Base-by-base conservation (phyloP, 2,329 filamentous ascomycete species). In the Apiospora pterosperma region DNA sequence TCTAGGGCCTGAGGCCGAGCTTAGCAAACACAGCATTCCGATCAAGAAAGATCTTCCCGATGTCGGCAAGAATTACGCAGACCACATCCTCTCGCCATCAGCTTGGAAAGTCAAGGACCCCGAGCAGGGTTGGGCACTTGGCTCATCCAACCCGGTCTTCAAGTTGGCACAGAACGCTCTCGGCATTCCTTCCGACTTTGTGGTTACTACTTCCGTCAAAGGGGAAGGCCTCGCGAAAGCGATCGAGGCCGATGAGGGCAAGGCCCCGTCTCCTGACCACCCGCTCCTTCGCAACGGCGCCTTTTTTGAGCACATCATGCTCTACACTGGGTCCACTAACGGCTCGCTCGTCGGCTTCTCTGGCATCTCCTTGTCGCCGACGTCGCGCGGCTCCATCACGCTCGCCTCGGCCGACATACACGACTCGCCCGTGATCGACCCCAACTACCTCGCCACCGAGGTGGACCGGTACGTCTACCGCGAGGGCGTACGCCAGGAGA, bases 141-240 rank as follows among this genome's bases (percentile, higher is more conserved):
- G 76, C 4, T 76, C 78, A 0, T 39, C 69, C 1, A 79, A 78
- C 41, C 72, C 77, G 3, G 62, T 76, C 10, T 80, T 79, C 64
- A 69, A 65, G 1, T 67, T 76, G 60, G 75, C 76, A 0, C 75
- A 79, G 23, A 81, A 79, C 65, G 62, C 68, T 1, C 65, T 75
- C 48, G 79, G 78, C 0, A 66, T 72, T 4, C 78, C 78, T 0
- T 63, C 72, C 55, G 78, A 81, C 67, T 81, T 78, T 68, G 70
- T 78, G 14, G 74, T 76, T 8, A 73, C 70, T 1, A 71, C 69
- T 0, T 68, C 68, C 23, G 68, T 78, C 3, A 65, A 69, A 10
- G 70, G 69, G 16, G 68, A 76, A 0, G 73, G 72, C 0, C 73
- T 80, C 3, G 66, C 65, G 5, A 65, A 67, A 16, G 77, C 76